Conservation (phyloP, 2,329 filamentous ascomycete genomes). For the Furcasterigmium furcatum region DNA sequence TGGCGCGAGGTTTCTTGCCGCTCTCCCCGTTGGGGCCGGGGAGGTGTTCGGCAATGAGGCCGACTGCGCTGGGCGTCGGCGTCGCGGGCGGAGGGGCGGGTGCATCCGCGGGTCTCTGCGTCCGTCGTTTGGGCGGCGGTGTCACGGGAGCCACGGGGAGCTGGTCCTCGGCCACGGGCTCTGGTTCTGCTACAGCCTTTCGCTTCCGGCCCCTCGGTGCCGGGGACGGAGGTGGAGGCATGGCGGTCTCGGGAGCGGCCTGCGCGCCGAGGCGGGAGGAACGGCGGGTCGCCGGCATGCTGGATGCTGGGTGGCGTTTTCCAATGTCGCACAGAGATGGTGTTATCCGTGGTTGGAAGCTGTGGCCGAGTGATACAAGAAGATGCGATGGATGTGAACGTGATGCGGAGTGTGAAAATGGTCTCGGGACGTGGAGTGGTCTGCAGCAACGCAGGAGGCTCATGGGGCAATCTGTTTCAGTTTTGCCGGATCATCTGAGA, state of each 20-base stretch:
- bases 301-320: constrained; percentile 1
- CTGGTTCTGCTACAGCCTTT: constrained; percentile 19
- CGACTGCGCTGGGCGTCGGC: constrained; percentile 42
- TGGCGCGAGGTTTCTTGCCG: constrained; percentile 33
- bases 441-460: too few relatives aligned
- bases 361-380: background rate
- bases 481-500: too few relatives aligned
- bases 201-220: constrained; percentile 27
- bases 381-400: background rate
- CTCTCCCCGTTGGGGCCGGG: constrained; percentile 15
- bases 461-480: too few relatives aligned
- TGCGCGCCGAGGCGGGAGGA: constrained; percentile 38
- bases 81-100: constrained; percentile 34
- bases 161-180: too few relatives aligned
- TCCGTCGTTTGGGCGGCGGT: constrained; percentile 25
- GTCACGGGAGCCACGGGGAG: constrained; percentile 18
- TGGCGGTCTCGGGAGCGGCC: constrained; percentile 11
- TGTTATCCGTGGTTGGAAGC: too few relatives aligned
- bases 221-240: constrained; percentile 16
- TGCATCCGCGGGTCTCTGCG: constrained; percentile 9
- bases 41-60: constrained; percentile 32
- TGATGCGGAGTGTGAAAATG: background rate
- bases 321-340: background rate
- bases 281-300: constrained; percentile 30
- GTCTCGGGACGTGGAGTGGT: too few relatives aligned